Conservation (phyloP, 2,329 filamentous ascomycete genomes). For the Alternaria atra region DNA sequence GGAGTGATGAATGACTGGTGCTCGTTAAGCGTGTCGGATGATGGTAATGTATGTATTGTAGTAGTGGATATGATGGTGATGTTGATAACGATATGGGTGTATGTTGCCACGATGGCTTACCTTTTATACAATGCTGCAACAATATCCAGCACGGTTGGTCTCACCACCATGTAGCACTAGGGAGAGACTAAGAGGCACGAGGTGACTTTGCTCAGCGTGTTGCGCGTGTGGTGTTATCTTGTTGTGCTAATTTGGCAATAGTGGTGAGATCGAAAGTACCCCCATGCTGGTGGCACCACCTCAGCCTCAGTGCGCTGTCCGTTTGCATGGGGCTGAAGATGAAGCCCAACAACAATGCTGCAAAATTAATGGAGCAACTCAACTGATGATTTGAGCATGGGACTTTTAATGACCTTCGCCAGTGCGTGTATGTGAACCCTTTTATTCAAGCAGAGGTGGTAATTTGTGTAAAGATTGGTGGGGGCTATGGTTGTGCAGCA, state of each 20-base stretch:
- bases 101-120: background rate
- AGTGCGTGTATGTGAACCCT: too few relatives aligned
- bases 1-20: too few relatives aligned
- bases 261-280: slow-evolving; percentile 11
- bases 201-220: background rate
- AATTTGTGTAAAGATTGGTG: too few relatives aligned
- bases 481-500: too few relatives aligned
- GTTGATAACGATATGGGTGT: background rate
- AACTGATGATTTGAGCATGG: too few relatives aligned
- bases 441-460: too few relatives aligned
- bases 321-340: background rate
- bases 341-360: background rate
- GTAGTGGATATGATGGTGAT: background rate
- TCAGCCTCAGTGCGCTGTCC: background rate
- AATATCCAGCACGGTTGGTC: background rate
- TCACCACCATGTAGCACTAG: background rate
- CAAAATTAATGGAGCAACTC: too few relatives aligned
- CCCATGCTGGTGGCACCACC: slow-evolving; percentile 6
- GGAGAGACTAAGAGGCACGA: background rate
- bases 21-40: background rate
- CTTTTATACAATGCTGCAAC: background rate
- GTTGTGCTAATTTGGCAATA: background rate
- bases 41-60: background rate
- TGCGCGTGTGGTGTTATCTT: background rate
- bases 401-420: too few relatives aligned